phyloP scores from a whole-genome alignment of 1,139 yeast genomes.

The Zygosaccharomyces sapae region DNA sequence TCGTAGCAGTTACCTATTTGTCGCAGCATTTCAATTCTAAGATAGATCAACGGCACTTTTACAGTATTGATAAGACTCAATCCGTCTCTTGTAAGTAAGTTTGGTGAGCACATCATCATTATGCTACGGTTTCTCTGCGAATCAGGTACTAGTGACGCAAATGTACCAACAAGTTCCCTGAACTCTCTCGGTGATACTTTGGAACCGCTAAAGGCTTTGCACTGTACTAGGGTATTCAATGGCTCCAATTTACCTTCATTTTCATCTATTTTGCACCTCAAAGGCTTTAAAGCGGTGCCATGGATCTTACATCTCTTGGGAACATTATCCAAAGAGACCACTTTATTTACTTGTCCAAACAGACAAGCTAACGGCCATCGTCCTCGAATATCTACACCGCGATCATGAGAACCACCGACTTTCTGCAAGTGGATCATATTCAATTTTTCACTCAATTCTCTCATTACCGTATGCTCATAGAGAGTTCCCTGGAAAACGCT shows the following conservation, averaged over 20 bases:
- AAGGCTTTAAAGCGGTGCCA: constrained; percentile 33
- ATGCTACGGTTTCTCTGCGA: constrained; percentile 35
- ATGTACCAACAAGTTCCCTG: constrained; percentile 58
- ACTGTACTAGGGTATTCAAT: constrained; percentile 48
- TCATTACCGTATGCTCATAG: constrained; percentile 57
- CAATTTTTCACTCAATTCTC: constrained; percentile 43
- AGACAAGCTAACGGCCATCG: constrained; percentile 47
- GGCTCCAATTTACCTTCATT: constrained; percentile 13
- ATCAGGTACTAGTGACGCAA: constrained; percentile 43
- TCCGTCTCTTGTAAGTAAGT: constrained; percentile 57
- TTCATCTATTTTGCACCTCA: constrained; percentile 16
- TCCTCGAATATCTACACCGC: constrained; percentile 67
- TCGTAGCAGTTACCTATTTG: constrained; percentile 37
- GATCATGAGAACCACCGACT: constrained; percentile 69
- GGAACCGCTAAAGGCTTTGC: constrained; percentile 47
- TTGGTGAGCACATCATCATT: constrained; percentile 54
- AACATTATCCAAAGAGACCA: constrained; percentile 30
- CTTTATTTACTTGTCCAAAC: constrained; percentile 28
- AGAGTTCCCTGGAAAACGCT: constrained; percentile 64
- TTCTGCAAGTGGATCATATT: constrained; percentile 39
- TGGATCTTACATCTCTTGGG: constrained; percentile 36
- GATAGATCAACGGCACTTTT: constrained; percentile 53
- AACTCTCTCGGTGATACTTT: constrained; percentile 50
- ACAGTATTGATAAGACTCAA: constrained; percentile 50
- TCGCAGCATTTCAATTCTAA: constrained; percentile 39